Conservation (phyloP, 1,284 basidiomycete genomes). For the Cutaneotrichosporon cavernicola region DNA sequence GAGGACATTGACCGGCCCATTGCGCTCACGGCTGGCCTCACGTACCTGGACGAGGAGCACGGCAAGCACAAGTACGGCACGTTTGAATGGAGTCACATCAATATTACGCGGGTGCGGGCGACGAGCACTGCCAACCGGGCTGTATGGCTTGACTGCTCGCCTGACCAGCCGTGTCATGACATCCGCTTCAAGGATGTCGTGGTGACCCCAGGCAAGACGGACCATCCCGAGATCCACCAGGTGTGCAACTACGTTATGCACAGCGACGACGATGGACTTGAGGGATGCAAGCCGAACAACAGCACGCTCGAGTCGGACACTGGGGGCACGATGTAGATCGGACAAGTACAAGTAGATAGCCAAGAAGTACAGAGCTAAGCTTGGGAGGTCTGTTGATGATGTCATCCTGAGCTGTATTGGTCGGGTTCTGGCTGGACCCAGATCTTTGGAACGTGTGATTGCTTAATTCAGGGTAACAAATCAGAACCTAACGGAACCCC, state of each 20-base stretch:
- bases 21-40: constrained; percentile 28
- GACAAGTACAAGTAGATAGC: neutral
- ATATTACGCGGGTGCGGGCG: constrained; percentile 34
- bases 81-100: constrained; percentile 39
- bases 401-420: too few species aligned
- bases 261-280: constrained; percentile 26
- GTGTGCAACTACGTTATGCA: constrained; percentile 35
- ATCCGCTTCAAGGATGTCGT: constrained; percentile 32
- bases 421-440: too few species aligned
- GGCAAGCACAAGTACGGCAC: constrained; percentile 24
- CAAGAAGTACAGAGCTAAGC: neutral
- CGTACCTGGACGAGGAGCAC: constrained; percentile 19
- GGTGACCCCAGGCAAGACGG: constrained; percentile 31
- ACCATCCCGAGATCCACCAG: constrained; percentile 34
- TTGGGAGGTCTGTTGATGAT: too few species aligned
- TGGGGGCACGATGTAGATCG: constrained; percentile 19
- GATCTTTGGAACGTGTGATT: too few species aligned
- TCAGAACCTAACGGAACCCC: too few species aligned
- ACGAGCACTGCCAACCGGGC: constrained; percentile 30
- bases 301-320: constrained; percentile 28
- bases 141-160: constrained; percentile 38
- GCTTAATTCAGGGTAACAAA: too few species aligned
- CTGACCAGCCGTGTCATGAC: constrained; percentile 33
- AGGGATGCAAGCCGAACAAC: constrained; percentile 30
- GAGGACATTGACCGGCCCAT: constrained; percentile 33